Percentiles rank a stretch among this genome's conserved stretches.
phyloP scores from a whole-genome alignment of 164 flowering plant genomes.

The Vitis labrusca region DNA sequence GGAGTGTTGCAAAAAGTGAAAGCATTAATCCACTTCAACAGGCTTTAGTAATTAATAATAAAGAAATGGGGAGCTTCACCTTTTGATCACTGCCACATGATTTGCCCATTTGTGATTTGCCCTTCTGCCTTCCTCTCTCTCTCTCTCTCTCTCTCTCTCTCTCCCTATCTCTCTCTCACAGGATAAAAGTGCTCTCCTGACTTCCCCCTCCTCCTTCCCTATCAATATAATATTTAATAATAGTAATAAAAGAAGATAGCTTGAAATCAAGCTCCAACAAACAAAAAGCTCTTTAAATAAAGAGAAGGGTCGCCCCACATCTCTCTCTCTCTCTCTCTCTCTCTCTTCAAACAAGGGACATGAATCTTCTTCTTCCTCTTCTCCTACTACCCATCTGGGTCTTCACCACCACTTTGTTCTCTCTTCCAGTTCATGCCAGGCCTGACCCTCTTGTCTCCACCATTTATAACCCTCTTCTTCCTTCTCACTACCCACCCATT shows the following conservation, averaged over 20 bases:
- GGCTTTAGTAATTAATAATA: no score
- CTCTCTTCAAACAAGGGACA: slow-evolving; percentile 1
- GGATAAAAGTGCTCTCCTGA: slow-evolving; percentile 13
- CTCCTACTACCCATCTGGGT: slow-evolving; percentile 29
- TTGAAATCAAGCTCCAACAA: background rate
- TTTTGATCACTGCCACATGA: slow-evolving; percentile 33
- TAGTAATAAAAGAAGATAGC: background rate
- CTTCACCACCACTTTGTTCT: slow-evolving; percentile 7
- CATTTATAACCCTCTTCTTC: slow-evolving; percentile 21
- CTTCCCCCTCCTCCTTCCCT: slow-evolving; percentile 14
- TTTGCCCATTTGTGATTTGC: background rate
- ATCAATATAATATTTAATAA: no score
- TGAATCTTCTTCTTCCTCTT: slow-evolving; percentile 27
- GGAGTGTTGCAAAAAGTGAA: no score
- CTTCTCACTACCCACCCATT: slow-evolving; percentile 20
- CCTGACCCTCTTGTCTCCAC: slow-evolving; percentile 17
- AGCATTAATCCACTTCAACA: no score
- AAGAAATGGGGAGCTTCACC: no score
- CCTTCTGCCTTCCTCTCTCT: slow-evolving; percentile 11
- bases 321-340: background rate
- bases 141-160: background rate
- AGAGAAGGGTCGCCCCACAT: background rate
- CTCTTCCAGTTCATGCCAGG: slow-evolving; percentile 15
- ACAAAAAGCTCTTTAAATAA: slow-evolving; percentile 1
- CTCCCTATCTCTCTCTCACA: background rate